Percentiles rank a stretch among this genome's conserved stretches.
phyloP scores from a whole-genome alignment of 2,329 filamentous ascomycete genomes.

The Aspergillus transmontanensis region DNA sequence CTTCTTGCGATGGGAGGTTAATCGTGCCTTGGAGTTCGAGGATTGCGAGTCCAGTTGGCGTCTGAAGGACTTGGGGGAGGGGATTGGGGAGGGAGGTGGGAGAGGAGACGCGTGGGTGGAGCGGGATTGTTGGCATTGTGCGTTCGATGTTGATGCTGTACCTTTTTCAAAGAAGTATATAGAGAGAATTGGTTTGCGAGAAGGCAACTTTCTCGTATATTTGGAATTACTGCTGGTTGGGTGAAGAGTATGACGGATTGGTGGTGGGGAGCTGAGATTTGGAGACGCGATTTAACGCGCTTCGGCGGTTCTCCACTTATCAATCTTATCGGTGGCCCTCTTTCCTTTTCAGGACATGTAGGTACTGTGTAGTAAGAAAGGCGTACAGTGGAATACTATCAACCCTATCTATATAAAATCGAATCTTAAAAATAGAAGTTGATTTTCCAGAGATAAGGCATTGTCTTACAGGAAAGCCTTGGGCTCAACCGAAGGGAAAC shows the following conservation, averaged over 20 bases:
- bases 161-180: neutral
- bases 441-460: too few relatives aligned
- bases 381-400: neutral
- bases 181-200: neutral
- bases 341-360: neutral
- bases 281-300: neutral
- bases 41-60: constrained; percentile 83
- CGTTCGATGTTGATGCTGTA: neutral
- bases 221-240: neutral
- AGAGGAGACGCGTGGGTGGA: constrained; percentile 33
- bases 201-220: neutral
- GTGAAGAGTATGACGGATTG: neutral
- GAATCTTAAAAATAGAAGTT: neutral
- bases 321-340: neutral
- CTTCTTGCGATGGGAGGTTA: constrained; percentile 64
- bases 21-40: constrained; percentile 92
- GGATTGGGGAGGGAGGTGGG: constrained; percentile 49
- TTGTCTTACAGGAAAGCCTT: too few relatives aligned
- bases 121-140: constrained; percentile 46
- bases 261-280: neutral
- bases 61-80: constrained; percentile 81
- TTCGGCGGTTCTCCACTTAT: neutral
- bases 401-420: neutral
- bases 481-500: too few relatives aligned
- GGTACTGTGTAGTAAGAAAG: neutral